phyloP scores from a whole-genome alignment of 2,329 filamentous ascomycete species.

The Penicillium sp. region DNA sequence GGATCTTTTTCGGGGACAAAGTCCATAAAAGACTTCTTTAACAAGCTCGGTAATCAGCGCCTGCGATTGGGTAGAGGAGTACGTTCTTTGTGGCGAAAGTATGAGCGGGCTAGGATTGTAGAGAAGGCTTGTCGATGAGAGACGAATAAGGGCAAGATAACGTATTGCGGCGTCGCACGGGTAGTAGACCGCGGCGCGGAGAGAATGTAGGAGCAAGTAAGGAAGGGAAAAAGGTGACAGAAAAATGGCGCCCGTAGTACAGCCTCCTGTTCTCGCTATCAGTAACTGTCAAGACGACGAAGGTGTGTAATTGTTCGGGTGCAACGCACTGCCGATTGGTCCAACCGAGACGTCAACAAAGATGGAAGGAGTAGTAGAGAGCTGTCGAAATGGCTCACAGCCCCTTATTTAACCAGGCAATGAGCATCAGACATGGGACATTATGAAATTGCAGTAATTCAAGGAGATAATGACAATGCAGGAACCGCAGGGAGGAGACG shows the following conservation, averaged over 20 bases:
- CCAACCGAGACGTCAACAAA: constrained; percentile 10
- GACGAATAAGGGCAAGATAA: neutral
- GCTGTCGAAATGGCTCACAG: neutral
- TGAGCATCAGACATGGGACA: neutral
- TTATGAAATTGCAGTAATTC: neutral
- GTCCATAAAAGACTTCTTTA: neutral
- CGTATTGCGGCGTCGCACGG: neutral
- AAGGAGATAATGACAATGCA: neutral
- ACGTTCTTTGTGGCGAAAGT: neutral
- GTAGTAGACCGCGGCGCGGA: neutral
- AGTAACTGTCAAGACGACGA: neutral
- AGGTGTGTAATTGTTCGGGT: constrained; percentile 1
- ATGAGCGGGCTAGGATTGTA: neutral
- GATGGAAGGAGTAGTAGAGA: constrained; percentile 4
- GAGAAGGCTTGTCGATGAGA: neutral
- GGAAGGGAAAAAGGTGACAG: neutral
- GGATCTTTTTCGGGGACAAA: neutral
- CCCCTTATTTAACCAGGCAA: neutral
- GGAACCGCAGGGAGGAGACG: neutral
- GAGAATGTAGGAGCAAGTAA: neutral
- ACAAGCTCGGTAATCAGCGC: neutral
- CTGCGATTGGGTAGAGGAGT: neutral
- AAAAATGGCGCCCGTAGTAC: neutral
- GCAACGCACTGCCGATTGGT: constrained; percentile 1
- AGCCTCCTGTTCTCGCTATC: neutral